Base-by-base conservation (phyloP, 495 filamentous ascomycete genomes). In the Neurospora sp. region DNA sequence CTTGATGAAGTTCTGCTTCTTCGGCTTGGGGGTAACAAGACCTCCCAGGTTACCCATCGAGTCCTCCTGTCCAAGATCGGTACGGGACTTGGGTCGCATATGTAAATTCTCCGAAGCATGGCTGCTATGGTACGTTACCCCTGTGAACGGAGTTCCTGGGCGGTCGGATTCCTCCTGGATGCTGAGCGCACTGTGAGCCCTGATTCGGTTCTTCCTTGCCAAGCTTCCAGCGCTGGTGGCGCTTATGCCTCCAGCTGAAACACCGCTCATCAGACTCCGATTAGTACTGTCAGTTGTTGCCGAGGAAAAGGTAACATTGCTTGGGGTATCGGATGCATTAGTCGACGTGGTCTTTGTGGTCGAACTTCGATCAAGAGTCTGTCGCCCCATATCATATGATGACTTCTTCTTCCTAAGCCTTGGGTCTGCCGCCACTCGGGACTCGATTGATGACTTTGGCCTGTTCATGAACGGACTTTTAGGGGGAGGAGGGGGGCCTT, bases 1-100 rank as follows among this genome's bases (percentile, higher is more conserved):
- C 82, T 96, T 97, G 82, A 99, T 93, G 78, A 99, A 97, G 27
- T 95, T 95, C 48, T 89, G 90, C 82, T 96, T 98, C 81, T 95
- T 97, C 5, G 90, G 85, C 79, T 95, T 98, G 0, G 94, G 94
- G 10, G 93, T 88, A n/a, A 90, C 89, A 48, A 97, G 85, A 5
- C 94, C 94, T 9, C 78, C 79, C 20, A 98, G 87, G 80, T 72
- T 82, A 75, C 69, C 87, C 65, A 86, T 84, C 8, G 83, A 79
- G 40, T 86, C 85, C 7, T 84, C 84, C 61, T 65, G 53, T 81
- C 78, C 70, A 85, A 82, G 4, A 78, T 85, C 17, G 53, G 80
- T 79, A 72, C 85, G 85, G 20, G 86, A 87, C 73, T 82, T 84
- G 12, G 85, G 79, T 48, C 84, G 79, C 73, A 78, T 71, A 2